Evolutionary conservation across 345 rosid species (phyloP), one percentile per base, ranked within the genome.

Genomic region (Euclidium syriacum): DNA sequence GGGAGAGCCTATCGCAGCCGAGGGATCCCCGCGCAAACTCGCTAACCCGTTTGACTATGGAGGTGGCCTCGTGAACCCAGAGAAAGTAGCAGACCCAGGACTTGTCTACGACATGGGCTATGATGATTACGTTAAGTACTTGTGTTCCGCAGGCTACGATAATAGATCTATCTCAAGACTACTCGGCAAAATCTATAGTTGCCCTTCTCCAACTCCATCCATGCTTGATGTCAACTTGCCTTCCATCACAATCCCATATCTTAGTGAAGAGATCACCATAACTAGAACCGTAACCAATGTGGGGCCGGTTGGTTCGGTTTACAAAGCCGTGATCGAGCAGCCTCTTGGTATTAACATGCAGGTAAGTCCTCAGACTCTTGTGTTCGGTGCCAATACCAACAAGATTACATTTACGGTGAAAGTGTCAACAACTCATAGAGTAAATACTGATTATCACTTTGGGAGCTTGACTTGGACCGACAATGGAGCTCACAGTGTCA

Each of bases 281-380:
- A 65, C 80, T 7, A 84, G 96, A 69, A 79, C 79, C 4, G 85
- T 82, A 15, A 89, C 91, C 1, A 86, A 86, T 58, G 95, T 89
- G 1, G 88, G 87, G 52, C 81, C 78, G 0, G 36, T 49, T 6
- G 46, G 65, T 20, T 79, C 88, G 16, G 62, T 79, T 56, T 88
- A 86, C 71, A 14, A 42, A 29, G 84, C 76, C 36, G 66, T 74
- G 12, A 64, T 85, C n/a, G 60, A 75, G 64, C 48, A 80, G 33
- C 94, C 96, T 0, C 53, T 65, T 0, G 90, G 96, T 14, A 68
- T 74, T 11, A n/a, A 44, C 5, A 67, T 82, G 7, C 65, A 50
- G 24, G 88, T 88, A 10, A 32, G 64, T 69, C 92, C 94, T 61
- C 59, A 73, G 17, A 62, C 78, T 58, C 71, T 88, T 77, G 58